These are phyloP conservation scores for Nadsonia commutata DNA, from an alignment of 1,139 yeast species.

Conservation along the genomic window DNA sequence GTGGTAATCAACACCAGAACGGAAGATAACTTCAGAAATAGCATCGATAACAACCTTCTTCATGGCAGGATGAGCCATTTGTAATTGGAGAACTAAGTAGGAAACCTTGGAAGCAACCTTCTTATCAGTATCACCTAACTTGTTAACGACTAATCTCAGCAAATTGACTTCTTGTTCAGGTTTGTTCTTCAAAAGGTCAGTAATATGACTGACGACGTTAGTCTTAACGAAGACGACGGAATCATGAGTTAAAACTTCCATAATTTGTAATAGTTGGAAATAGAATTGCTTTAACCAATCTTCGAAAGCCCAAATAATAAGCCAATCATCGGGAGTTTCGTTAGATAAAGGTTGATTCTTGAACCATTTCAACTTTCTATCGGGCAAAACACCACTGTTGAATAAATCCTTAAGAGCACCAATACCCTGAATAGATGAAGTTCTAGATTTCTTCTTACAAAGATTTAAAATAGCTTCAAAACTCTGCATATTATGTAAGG, in stretches of 20 bases:
- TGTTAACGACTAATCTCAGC: slow-evolving; percentile 77
- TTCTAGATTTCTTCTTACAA: slow-evolving; percentile 85
- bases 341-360: slow-evolving; percentile 55
- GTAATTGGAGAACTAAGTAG: slow-evolving; percentile 59
- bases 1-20: slow-evolving; percentile 67
- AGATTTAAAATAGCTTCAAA: slow-evolving; percentile 61
- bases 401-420: slow-evolving; percentile 83
- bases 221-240: slow-evolving; percentile 84
- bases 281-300: slow-evolving; percentile 70
- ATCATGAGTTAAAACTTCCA: slow-evolving; percentile 71
- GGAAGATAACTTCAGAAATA: slow-evolving; percentile 66
- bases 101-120: slow-evolving; percentile 87
- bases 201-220: slow-evolving; percentile 60
- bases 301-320: slow-evolving; percentile 74
- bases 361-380: slow-evolving; percentile 67
- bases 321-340: slow-evolving; percentile 26
- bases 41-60: slow-evolving; percentile 64
- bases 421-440: slow-evolving; percentile 82
- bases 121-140: slow-evolving; percentile 83
- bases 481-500: slow-evolving; percentile 76
- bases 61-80: slow-evolving; percentile 96
- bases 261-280: slow-evolving; percentile 52
- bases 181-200: slow-evolving; percentile 65
- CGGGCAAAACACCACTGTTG: slow-evolving; percentile 58
- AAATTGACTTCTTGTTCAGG: slow-evolving; percentile 96